A percentile compares a stretch with the other conserved stretches of the same genome.
Conservation (phyloP, 106 monocot genomes). For the Apostasia shenzhenica region DNA sequence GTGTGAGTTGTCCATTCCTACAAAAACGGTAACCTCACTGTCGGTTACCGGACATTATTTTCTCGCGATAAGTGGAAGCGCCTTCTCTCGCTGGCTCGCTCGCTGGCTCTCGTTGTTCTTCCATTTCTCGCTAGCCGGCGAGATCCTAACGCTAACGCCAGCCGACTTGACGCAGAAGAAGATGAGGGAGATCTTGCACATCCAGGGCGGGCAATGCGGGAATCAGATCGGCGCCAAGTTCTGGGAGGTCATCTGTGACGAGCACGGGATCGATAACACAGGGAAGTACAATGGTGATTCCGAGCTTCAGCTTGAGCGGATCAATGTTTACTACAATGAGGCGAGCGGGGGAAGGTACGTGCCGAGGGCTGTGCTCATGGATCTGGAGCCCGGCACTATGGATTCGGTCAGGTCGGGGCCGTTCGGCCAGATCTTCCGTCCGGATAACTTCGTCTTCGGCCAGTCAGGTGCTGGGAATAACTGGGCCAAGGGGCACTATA, state of each 20-base stretch:
- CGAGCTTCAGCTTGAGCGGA: constrained; percentile 19
- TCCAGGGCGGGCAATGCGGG: background rate
- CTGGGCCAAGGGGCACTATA: constrained; percentile 31
- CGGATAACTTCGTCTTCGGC: constrained; percentile 26
- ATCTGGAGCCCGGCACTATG: constrained; percentile 28
- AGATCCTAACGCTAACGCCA: too few species aligned
- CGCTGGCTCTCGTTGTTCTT: too few species aligned
- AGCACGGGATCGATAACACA: background rate
- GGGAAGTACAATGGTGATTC: background rate
- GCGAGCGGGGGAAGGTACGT: constrained; percentile 20
- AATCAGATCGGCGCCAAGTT: background rate
- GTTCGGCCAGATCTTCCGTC: constrained; percentile 23
- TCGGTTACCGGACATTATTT: too few species aligned
- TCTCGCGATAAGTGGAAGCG: too few species aligned
- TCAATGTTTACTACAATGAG: constrained; percentile 29
- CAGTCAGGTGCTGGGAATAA: background rate
- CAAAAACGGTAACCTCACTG: too few species aligned
- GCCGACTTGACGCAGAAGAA: background rate
- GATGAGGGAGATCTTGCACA: background rate
- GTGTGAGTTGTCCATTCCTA: too few species aligned
- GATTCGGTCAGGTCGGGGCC: constrained; percentile 20
- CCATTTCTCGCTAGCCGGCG: too few species aligned
- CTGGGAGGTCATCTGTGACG: background rate
- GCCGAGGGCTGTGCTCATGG: constrained; percentile 23
- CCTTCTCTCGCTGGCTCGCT: too few species aligned